These are phyloP conservation scores for Cladophialophora chaetospira DNA, from an alignment of 2,329 filamentous ascomycete species.

Conservation along the genomic window DNA sequence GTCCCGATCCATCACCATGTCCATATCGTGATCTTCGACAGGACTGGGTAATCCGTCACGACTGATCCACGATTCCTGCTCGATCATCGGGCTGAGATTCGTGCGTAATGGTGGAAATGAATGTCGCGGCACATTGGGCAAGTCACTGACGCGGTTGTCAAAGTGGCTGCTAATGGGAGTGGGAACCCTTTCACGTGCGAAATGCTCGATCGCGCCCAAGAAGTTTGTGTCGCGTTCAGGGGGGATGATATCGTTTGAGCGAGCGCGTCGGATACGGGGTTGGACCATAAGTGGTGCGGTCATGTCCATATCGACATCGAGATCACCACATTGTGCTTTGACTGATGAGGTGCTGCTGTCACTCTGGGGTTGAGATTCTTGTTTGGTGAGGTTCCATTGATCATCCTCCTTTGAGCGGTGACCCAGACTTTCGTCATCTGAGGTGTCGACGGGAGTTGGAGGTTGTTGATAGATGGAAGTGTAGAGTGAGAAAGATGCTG, in stretches of 20 bases:
- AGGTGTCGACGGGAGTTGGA: constrained; percentile 32
- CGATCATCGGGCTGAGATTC: constrained; percentile 33
- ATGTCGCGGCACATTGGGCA: constrained; percentile 26
- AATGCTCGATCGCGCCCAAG: constrained; percentile 15
- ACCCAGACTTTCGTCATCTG: constrained; percentile 28
- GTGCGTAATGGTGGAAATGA: constrained; percentile 30
- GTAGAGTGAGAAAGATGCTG: constrained; percentile 22
- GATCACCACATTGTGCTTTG: constrained; percentile 9
- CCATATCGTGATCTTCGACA: constrained; percentile 27
- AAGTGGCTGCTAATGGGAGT: constrained; percentile 32
- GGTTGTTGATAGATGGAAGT: constrained; percentile 30
- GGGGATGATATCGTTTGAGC: constrained; percentile 33
- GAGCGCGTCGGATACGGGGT: constrained; percentile 26
- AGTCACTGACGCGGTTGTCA: constrained; percentile 24
- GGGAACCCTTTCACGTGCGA: constrained; percentile 29
- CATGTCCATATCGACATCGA: constrained; percentile 22
- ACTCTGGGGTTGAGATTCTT: constrained; percentile 7
- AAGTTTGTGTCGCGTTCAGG: constrained; percentile 22
- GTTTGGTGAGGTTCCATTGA: constrained; percentile 7
- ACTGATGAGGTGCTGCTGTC: constrained; percentile 21
- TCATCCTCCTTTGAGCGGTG: constrained; percentile 10
- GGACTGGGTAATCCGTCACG: constrained; percentile 30
- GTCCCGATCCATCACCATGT: constrained; percentile 24
- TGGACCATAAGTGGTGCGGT: constrained; percentile 2
- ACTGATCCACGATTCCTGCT: constrained; percentile 32